Evolutionary conservation across 108 stramenopile species (phyloP), one percentile per base, ranked within the genome.

Genomic region (Pseudonitzschia multistriata): DNA sequence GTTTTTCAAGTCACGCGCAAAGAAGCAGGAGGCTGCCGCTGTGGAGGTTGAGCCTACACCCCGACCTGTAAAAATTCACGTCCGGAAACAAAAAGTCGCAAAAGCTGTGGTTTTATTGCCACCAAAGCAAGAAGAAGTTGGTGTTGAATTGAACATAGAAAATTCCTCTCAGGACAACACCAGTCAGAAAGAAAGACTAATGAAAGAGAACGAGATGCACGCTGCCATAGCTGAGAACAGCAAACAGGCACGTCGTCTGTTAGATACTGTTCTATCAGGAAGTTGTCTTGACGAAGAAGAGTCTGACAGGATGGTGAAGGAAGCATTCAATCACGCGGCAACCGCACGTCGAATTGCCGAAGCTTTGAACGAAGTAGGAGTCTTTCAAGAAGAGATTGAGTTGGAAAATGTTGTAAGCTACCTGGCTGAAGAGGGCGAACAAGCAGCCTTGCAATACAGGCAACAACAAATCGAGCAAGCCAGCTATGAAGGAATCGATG

Each of bases 101-200:
- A 68, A 62, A 35, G 61, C 74, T 11, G 67, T 75, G 11, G 34
- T 75, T 8, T 59, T 75, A 19, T 61, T 75, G 34, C 74, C 74
- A 39, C 67, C 67, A 17, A 59, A 75, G 50, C 48, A 49, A 30
- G 27, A 34, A 11, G 49, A 68, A 40, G 47, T 60, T 45, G 74
- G 62, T 1, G 45, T 39, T 0, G 7, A 28, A 30, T 13, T 25
- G 24, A 59, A 30, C 6, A 33, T 17, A 36, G 35, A 35, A n/a
- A 33, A 11, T 30, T 4, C 5, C 21, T n/a, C 13, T 10, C 14
- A 33, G 11, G 15, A 36, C 5, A n/a, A 59, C n/a, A 59, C 11
- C 6, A 35, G 5, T 0, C 33, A 59, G 29, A 21, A 33, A 5
- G 57, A 59, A 33, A 59, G 21, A 59, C 57, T 59, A 6, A 36